A percentile compares a stretch with the other conserved stretches of the same genome.
Conservation (phyloP, 768 basidiomycete genomes). For the Scleroderma citrinum region DNA sequence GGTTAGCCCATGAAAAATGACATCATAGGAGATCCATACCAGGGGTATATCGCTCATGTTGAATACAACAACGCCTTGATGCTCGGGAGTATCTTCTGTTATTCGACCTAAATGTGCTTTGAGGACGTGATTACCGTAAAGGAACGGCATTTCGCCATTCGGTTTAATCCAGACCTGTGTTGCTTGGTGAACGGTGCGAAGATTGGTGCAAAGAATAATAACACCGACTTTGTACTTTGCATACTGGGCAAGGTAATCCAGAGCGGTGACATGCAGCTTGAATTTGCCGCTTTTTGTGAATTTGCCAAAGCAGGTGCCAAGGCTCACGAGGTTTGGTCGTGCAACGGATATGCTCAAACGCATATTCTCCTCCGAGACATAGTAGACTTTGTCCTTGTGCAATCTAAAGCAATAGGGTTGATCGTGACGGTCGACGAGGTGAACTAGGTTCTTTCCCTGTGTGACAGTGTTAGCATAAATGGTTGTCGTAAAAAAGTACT, state of each 20-base stretch:
- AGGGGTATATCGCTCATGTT: conserved; percentile 94
- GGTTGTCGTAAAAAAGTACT: background rate
- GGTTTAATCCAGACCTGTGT: conserved; percentile 95
- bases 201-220: background rate
- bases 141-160: conserved; percentile 98
- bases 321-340: conserved; percentile 82
- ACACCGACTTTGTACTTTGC: conserved; percentile 89
- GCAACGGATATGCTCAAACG: conserved; percentile 89
- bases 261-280: conserved; percentile 89
- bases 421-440: conserved; percentile 90
- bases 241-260: conserved; percentile 92
- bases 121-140: conserved; percentile 97
- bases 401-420: conserved; percentile 95
- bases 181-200: background rate
- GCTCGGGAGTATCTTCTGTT: conserved; percentile 97
- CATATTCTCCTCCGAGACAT: conserved; percentile 94
- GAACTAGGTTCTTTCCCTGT: conserved; percentile 93
- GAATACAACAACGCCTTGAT: conserved; percentile 95
- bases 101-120: conserved; percentile 99
- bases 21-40: conserved; percentile 38
- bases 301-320: conserved; percentile 97
- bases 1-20: conserved; percentile 4
- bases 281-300: conserved; percentile 98
- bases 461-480: background rate
- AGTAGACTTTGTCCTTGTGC: conserved; percentile 92